Base-by-base conservation (phyloP, 2,329 filamentous ascomycete species). In the Colletotrichum higginsianum region DNA sequence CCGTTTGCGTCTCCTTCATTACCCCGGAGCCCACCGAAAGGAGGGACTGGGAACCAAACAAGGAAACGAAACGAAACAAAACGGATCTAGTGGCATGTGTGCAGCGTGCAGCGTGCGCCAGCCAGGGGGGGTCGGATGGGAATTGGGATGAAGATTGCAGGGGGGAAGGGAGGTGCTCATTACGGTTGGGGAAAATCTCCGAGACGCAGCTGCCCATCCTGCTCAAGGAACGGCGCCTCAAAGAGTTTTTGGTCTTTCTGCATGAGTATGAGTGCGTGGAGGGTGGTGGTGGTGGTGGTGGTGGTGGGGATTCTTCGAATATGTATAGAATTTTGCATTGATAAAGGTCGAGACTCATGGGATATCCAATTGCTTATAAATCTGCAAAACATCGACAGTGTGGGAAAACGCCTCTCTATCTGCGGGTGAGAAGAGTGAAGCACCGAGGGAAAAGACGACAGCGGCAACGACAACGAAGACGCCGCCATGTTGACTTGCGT, bases 41-140 rank as follows among this genome's bases (percentile, higher is more conserved):
- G 57, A 68, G 60, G 46, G 44, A 60, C 35, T 55, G 47, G 58
- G 49, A 58, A 68, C 44, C 60, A 58, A 60, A 49, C 30, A 55
- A 66, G 47, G 49, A 68, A 63, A 71, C 58, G 66, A 68, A 71
- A 68, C 68, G 65, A 71, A 71, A 71, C 68, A 49, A 68, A 70
- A 68, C 40, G 58, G 52, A 56, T 18, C 23, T 67, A 55, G 68
- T 40, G 64, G 50, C 53, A 49, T 60, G 40, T 47, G 61, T 68
- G 68, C 44, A 21, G 49, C 63, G 42, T 21, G 49, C 26, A 67
- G 68, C 26, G 26, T 30, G 52, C 52, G 18, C 44, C 52, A 60
- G 52, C 53, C 57, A 63, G 65, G 65, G 61, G 52, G 63, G 26
- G 26, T 30, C 26, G 26, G 26, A 30, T 30, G 26, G 26, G 26